These are phyloP conservation scores for Carnegiea gigantea DNA, from an alignment of 179 eudicot genomes.

Conservation along the genomic window DNA sequence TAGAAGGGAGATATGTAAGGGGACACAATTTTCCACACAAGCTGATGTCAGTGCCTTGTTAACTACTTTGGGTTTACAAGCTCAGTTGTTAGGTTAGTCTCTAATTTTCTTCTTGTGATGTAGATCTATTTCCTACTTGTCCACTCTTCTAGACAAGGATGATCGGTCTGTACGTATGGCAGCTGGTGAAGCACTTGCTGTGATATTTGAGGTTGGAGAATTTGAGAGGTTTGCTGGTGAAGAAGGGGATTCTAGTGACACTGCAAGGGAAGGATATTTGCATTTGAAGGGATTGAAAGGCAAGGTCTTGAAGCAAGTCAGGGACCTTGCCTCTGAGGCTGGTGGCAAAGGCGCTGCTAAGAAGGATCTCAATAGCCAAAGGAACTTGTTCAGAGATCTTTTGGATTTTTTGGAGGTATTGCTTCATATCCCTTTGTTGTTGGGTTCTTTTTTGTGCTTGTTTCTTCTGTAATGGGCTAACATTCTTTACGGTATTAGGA, in stretches of 20 bases:
- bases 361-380: slow-evolving; percentile 88
- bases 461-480: not conserved
- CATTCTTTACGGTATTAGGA: slow-evolving; percentile 37
- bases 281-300: slow-evolving; percentile 61
- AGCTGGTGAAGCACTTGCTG: slow-evolving; percentile 92
- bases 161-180: slow-evolving; percentile 88
- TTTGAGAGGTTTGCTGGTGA: slow-evolving; percentile 60
- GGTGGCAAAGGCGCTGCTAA: slow-evolving; percentile 89
- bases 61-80: not conserved
- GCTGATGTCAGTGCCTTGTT: not conserved
- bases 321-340: slow-evolving; percentile 76
- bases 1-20: not conserved
- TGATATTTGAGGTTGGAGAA: slow-evolving; percentile 74
- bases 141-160: slow-evolving; percentile 82
- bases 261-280: slow-evolving; percentile 37
- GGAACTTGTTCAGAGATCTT: slow-evolving; percentile 73
- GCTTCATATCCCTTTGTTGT: too few relatives aligned
- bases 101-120: slow-evolving; percentile 13
- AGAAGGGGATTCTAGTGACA: slow-evolving; percentile 36
- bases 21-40: not conserved
- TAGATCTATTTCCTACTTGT: slow-evolving; percentile 75
- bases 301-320: slow-evolving; percentile 74
- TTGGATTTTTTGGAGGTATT: slow-evolving; percentile 84
- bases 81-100: not conserved
- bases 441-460: not conserved